Conservation (phyloP, 2,329 filamentous ascomycete species). For the Metarhizium album region DNA sequence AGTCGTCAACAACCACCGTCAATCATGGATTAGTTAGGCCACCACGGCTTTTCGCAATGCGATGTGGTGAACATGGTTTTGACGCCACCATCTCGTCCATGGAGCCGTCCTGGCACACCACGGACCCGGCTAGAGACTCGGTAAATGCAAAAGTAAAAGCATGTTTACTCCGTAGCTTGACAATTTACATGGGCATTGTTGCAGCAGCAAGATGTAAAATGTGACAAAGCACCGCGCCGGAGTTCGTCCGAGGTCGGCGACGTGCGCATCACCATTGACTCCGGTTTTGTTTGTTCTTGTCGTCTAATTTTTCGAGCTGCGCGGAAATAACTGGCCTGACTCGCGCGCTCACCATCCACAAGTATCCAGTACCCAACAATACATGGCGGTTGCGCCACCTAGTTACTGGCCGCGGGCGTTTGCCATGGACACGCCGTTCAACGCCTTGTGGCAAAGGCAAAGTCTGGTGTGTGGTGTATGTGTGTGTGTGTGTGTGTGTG, state of each 20-base stretch:
- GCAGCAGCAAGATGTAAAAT: neutral
- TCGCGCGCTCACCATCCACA: neutral
- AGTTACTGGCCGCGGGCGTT: neutral
- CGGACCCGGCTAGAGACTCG: slow-evolving; percentile 4
- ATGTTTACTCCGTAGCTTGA: neutral
- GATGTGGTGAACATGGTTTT: neutral
- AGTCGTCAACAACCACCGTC: neutral
- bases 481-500: no score
- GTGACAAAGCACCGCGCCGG: slow-evolving; percentile 6
- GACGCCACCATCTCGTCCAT: slow-evolving; percentile 1
- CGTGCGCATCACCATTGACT: neutral
- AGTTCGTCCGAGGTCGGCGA: slow-evolving; percentile 9
- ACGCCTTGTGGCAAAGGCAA: neutral
- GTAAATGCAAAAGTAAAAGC: slow-evolving; percentile 5
- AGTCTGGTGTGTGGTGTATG: no score
- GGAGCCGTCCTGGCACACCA: neutral
- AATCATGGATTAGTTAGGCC: neutral
- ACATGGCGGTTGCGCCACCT: neutral
- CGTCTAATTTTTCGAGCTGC: neutral
- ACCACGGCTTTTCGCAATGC: neutral
- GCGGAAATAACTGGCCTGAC: slow-evolving; percentile 2
- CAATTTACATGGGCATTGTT: slow-evolving; percentile 1
- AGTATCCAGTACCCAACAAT: neutral
- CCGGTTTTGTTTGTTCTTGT: neutral
- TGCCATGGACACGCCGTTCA: neutral